Evolutionary conservation across 805 yeast species (phyloP).

Genomic region (Saturnispora sanitii): DNA sequence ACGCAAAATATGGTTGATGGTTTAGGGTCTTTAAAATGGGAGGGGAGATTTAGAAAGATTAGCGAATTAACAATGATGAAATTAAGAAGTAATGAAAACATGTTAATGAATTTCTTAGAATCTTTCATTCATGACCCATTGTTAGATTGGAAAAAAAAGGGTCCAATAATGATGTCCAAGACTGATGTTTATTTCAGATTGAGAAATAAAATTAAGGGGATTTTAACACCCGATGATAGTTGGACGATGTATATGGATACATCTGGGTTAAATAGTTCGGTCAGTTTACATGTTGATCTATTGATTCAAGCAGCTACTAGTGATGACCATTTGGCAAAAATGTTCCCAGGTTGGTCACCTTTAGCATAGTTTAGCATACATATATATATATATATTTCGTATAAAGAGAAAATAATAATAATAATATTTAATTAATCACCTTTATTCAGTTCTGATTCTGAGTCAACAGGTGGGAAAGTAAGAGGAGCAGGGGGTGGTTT

Average conservation of each 20-base stretch:
- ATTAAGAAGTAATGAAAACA: constrained; percentile 69
- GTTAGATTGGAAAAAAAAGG: constrained; percentile 55
- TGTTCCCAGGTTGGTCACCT: constrained; percentile 94
- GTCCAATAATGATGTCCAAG: too few relatives aligned
- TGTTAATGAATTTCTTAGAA: constrained; percentile 82
- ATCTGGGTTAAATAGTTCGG: constrained; percentile 71
- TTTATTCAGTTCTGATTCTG: not conserved
- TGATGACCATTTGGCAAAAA: constrained; percentile 57
- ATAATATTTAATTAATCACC: not conserved
- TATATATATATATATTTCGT: not conserved
- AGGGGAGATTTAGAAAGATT: constrained; percentile 78
- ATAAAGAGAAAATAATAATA: not conserved
- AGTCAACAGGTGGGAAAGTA: not conserved
- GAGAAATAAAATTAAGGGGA: constrained; percentile 74
- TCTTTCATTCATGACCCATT: constrained; percentile 89
- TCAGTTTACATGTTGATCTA: constrained; percentile 86
- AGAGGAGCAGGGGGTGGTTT: constrained; percentile 3
- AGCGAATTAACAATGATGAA: constrained; percentile 75
- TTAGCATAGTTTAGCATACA: constrained; percentile 22
- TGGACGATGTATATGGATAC: constrained; percentile 29
- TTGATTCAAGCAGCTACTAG: constrained; percentile 76
- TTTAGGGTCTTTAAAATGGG: constrained; percentile 73
- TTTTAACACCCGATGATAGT: constrained; percentile 54
- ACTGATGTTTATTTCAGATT: constrained; percentile 57
- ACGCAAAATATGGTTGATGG: constrained; percentile 88